A percentile compares a stretch with the other conserved stretches of the same genome.
These are phyloP conservation scores for Stropharia rugosoannulata DNA, from an alignment of 768 basidiomycete species.

Conservation along the genomic window DNA sequence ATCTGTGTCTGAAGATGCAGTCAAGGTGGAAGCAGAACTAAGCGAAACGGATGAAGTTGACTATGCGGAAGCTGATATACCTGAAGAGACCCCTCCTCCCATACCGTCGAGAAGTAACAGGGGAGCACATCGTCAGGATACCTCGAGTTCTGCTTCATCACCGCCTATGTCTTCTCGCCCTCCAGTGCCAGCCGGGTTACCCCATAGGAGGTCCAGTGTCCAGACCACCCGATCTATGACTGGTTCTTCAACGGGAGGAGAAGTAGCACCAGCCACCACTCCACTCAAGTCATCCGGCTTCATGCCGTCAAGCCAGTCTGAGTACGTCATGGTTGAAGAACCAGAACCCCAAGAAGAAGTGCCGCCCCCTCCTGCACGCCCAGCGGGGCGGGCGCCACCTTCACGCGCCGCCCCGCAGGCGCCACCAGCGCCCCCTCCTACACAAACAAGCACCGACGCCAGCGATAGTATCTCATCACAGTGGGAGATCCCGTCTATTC, in stretches of 20 bases:
- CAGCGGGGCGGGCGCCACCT: constrained; percentile 39
- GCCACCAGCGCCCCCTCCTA: constrained; percentile 20
- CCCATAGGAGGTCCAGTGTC: constrained; percentile 38
- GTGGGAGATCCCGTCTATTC: constrained; percentile 68
- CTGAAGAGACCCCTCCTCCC: constrained; percentile 52
- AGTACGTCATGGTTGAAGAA: constrained; percentile 68
- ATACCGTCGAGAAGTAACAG: constrained; percentile 47
- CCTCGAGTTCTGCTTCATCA: constrained; percentile 16
- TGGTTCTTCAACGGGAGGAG: constrained; percentile 30
- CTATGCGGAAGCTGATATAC: constrained; percentile 51
- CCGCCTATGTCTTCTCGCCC: constrained; percentile 46
- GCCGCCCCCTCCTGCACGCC: constrained; percentile 49
- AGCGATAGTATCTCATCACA: constrained; percentile 44
- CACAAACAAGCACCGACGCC: constrained; percentile 21
- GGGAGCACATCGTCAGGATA: constrained; percentile 23
- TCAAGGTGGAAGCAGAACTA: constrained; percentile 67
- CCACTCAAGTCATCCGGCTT: constrained; percentile 22
- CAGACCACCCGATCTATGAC: constrained; percentile 34
- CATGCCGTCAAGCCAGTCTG: constrained; percentile 34
- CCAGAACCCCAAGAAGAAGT: constrained; percentile 29
- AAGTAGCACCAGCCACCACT: constrained; percentile 11
- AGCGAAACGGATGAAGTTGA: constrained; percentile 70
- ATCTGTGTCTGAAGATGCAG: constrained; percentile 55
- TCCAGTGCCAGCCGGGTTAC: constrained; percentile 39
- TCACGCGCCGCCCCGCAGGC: constrained; percentile 31